These are phyloP conservation scores for Rhypophila decipiens DNA, from an alignment of 495 filamentous ascomycete genomes.

Conservation along the genomic window DNA sequence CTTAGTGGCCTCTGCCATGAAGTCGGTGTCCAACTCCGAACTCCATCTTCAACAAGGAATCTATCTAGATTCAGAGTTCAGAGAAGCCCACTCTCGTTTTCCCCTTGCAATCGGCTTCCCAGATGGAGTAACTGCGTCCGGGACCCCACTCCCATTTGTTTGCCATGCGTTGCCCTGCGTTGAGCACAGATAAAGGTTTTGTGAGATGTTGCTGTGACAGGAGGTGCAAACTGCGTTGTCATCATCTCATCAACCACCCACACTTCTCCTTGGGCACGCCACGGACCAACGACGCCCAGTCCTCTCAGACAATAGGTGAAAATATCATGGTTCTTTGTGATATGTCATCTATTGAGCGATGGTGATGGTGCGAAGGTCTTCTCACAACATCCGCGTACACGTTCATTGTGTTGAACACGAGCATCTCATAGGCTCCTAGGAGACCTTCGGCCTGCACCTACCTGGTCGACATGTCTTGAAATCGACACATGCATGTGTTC, in stretches of 20 bases:
- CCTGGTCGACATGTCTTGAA: background rate
- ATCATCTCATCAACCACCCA: background rate
- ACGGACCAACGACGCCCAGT: background rate
- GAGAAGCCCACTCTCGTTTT: background rate
- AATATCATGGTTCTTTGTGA: conserved; percentile 5
- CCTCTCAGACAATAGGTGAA: background rate
- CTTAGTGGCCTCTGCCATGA: too few relatives aligned
- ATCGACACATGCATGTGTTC: background rate
- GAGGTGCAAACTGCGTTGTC: background rate
- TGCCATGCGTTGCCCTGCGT: background rate
- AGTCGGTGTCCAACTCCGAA: too few relatives aligned
- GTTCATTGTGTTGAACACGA: background rate
- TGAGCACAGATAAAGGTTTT: background rate
- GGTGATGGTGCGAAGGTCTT: conserved; percentile 1
- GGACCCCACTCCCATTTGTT: background rate
- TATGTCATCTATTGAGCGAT: conserved; percentile 4
- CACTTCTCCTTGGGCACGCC: background rate
- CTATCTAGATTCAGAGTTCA: background rate
- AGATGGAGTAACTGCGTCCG: background rate
- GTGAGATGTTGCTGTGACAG: background rate
- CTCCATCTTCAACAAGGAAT: background rate
- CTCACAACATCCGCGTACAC: conserved; percentile 1
- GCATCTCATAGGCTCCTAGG: background rate
- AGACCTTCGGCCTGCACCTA: too few relatives aligned
- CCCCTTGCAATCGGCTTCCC: background rate